Percentiles rank a stretch among this genome's conserved stretches.
Evolutionary conservation across 2,329 filamentous ascomycete genomes (phyloP).

Genomic region (Penicillium verrucosum): DNA sequence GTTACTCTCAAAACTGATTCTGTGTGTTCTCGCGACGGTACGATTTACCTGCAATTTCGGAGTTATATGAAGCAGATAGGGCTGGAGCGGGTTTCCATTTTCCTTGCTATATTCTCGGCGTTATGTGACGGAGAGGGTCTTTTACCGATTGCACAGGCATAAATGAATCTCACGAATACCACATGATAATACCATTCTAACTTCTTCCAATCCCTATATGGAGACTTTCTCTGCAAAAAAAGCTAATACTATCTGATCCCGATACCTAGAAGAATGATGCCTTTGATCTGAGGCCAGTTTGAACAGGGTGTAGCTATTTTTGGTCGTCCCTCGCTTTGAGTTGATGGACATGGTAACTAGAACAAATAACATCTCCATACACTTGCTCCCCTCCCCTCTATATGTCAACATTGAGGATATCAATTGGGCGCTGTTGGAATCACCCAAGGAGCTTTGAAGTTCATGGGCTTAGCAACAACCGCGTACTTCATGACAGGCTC

Average conservation of each 20-base stretch:
- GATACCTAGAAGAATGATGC: not conserved
- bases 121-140: not conserved
- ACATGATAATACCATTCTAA: not conserved
- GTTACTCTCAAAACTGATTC: constrained; percentile 10
- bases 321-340: not conserved
- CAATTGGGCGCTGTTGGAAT: too few relatives aligned
- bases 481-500: too few relatives aligned
- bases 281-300: not conserved
- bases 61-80: not conserved
- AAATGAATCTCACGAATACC: not conserved
- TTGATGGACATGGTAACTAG: not conserved
- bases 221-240: not conserved
- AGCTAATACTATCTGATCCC: not conserved
- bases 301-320: not conserved
- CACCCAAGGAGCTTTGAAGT: too few relatives aligned
- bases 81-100: not conserved
- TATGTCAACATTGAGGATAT: not conserved
- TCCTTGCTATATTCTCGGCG: not conserved
- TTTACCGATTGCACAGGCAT: constrained; percentile 2
- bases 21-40: not conserved
- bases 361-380: not conserved
- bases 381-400: too few relatives aligned
- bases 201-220: not conserved
- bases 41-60: not conserved
- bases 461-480: too few relatives aligned